Evolutionary conservation across 305 asterid genomes (phyloP), one percentile per base, ranked within the genome.

Genomic region (Fraxinus ornus): DNA sequence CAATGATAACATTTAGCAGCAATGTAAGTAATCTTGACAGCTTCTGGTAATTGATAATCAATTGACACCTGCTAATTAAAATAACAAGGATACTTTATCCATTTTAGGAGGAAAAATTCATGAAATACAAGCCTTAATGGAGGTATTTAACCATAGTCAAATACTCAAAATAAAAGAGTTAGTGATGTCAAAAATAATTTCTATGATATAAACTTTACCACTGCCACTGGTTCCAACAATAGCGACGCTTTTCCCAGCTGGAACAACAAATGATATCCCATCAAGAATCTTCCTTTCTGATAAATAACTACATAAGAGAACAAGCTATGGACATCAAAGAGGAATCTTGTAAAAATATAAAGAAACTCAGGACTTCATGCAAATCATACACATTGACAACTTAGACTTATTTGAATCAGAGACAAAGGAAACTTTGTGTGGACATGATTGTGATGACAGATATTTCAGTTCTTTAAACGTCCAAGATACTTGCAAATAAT

Each of bases 161-260:
- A 72, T 57, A 21, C 74, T 52, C 78, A 72, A 74, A 62, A 77
- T 66, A 79, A 24, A 84, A 76, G 64, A 80, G 28, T 35, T 22
- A 44, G 68, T 49, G 77, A 52, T 68, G 36, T 77, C 68, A 70
- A 84, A 26, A 79, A 60, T 39, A 87, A 22, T 73, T 55, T 37
- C 39, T 76, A 78, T 24, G 28, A 86, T 57, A 10, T 30, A 73
- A 80, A 82, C 86, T 86, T 90, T 91, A 96, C 99, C 99, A 83
- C 98, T 94, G 80, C 99, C 99, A 89, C 99, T 96, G 71, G 99
- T 94, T 85, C 99, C 99, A 81, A 96, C 99, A 79, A 96, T 94
- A 91, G 99, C 98, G 41, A 96, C 98, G 87, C 99, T 96, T 88
- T 91, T 94, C 60, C 99, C 99, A 84, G 99, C 97, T 76, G 99